A percentile compares a stretch with the other conserved stretches of the same genome.
Conservation (phyloP, 441 rosid genomes). For the Erysimum pusillum region DNA sequence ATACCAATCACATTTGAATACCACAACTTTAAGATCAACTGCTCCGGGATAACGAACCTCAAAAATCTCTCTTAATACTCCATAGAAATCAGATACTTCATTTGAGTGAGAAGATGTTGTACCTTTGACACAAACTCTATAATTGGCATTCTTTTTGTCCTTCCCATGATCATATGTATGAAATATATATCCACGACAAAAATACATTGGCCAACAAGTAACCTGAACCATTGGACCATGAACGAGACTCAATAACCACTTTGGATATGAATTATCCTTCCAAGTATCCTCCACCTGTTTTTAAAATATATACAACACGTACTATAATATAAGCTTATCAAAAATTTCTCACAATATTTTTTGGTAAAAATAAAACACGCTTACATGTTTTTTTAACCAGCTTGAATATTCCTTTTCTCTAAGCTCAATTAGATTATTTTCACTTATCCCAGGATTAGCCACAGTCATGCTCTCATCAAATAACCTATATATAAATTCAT, state of each 20-base stretch:
- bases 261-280: background rate
- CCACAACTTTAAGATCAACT: background rate
- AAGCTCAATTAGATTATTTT: background rate
- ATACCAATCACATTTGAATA: slow-evolving; percentile 9
- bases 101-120: background rate
- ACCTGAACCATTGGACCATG: slow-evolving; percentile 8
- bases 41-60: background rate
- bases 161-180: background rate
- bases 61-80: background rate
- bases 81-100: background rate
- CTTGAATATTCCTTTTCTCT: background rate
- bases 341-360: too few species aligned
- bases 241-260: background rate
- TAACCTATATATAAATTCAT: background rate
- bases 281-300: background rate
- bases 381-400: background rate
- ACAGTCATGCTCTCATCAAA: background rate
- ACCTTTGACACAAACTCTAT: background rate
- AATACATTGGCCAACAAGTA: slow-evolving; percentile 20
- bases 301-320: background rate
- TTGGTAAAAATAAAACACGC: background rate
- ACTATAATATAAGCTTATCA: background rate
- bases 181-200: slow-evolving; percentile 3
- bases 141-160: background rate
- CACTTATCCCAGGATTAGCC: background rate